These are phyloP conservation scores for Solanum tacnaense DNA, from an alignment of 257 asterid genomes.

Conservation along the genomic window DNA sequence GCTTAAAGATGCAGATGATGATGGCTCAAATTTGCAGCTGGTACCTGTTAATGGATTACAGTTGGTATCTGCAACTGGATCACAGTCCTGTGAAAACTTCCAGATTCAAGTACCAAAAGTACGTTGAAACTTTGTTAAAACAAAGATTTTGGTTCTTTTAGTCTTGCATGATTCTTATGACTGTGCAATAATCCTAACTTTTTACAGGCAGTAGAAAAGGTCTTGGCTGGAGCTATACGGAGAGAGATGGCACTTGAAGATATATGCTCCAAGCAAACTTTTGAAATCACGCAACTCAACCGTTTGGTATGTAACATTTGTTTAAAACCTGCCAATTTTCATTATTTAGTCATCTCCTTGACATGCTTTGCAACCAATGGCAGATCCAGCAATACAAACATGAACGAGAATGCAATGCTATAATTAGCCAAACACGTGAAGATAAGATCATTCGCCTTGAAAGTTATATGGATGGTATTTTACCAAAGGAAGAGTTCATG, in stretches of 20 bases:
- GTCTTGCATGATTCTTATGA: background rate
- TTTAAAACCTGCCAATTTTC: background rate
- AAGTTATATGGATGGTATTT: slow-evolving; percentile 88
- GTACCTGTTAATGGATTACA: slow-evolving; percentile 48
- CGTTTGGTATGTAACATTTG: slow-evolving; percentile 54
- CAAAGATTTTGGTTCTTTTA: background rate
- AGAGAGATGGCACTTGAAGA: slow-evolving; percentile 99
- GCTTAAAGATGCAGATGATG: slow-evolving; percentile 25
- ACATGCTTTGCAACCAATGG: slow-evolving; percentile 4
- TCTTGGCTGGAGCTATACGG: slow-evolving; percentile 94
- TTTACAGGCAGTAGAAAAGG: slow-evolving; percentile 90
- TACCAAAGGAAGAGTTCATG: slow-evolving; percentile 79
- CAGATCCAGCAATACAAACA: slow-evolving; percentile 97
- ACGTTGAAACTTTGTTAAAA: slow-evolving; percentile 11
- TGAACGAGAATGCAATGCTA: slow-evolving; percentile 90
- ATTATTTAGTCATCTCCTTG: background rate
- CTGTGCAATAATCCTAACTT: slow-evolving; percentile 1
- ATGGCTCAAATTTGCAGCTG: slow-evolving; percentile 69
- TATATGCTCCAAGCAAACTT: slow-evolving; percentile 57
- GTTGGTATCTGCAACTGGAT: background rate
- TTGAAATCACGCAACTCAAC: slow-evolving; percentile 79
- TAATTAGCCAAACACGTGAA: slow-evolving; percentile 85
- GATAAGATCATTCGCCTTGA: slow-evolving; percentile 93
- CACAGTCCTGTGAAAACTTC: slow-evolving; percentile 34
- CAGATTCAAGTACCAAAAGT: slow-evolving; percentile 79